Conservation (phyloP, 768 basidiomycete species). For the Psilocybe cyanescens region DNA sequence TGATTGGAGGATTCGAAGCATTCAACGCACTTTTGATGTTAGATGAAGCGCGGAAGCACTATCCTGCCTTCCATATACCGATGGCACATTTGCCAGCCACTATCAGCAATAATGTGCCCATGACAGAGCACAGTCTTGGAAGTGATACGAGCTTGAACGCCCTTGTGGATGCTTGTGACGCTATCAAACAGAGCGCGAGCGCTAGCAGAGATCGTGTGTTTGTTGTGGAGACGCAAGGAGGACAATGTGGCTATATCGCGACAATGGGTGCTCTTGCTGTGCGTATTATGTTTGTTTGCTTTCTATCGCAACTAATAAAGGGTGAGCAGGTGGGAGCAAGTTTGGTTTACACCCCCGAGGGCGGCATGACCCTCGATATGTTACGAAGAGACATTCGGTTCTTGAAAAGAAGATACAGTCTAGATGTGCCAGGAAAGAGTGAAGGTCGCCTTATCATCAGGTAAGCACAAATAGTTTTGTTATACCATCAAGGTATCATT, state of each 20-base stretch:
- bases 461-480: constrained; percentile 44
- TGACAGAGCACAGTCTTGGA: constrained; percentile 96
- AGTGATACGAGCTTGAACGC: constrained; percentile 98
- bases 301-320: background rate
- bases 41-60: constrained; percentile 78
- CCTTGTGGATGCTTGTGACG: constrained; percentile 95
- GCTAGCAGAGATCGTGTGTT: constrained; percentile 97
- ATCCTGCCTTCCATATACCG: constrained; percentile 94
- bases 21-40: constrained; percentile 80
- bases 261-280: constrained; percentile 96
- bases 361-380: constrained; percentile 82
- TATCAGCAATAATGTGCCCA: constrained; percentile 96
- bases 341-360: constrained; percentile 93
- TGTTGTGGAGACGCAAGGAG: constrained; percentile 97
- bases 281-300: constrained; percentile 33
- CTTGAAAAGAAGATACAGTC: constrained; percentile 80
- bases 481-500: constrained; percentile 1
- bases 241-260: constrained; percentile 94
- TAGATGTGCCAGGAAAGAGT: constrained; percentile 87
- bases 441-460: constrained; percentile 94
- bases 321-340: constrained; percentile 79
- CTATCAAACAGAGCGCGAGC: constrained; percentile 97
- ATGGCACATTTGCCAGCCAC: constrained; percentile 97
- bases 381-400: constrained; percentile 86
- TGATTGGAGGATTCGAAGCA: constrained; percentile 97